Base-by-base conservation (phyloP, 1,284 basidiomycete genomes). In the Malassezia obtusa region DNA sequence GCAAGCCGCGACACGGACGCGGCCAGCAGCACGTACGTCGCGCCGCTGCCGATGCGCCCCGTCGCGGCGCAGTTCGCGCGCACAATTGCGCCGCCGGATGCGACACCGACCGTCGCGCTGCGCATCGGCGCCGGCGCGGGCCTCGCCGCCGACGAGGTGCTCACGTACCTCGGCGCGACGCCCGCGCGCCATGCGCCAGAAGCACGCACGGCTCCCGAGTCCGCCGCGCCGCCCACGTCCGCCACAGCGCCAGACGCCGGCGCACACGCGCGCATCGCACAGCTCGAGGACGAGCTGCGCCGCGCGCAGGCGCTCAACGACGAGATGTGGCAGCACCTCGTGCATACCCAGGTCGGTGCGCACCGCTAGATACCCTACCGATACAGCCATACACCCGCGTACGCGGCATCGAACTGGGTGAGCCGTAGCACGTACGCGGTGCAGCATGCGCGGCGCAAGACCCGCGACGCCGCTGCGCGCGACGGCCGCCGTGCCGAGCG, bases 261-360 rank as follows among this genome's bases (percentile, higher is more conserved):
- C 9, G 39, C 26, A 17, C 14, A 32, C 6, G 61, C 55, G 7
- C 25, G 62, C 35, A 52, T 62, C 28, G 45, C 47, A 39, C 44
- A 56, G 40, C 49, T 68, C 33, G 49, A 61, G 12, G 45, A 55
- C 2, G 64, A 68, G 46, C 51, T 68, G 39, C 50, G 55, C n/a
- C 58, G 61, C 24, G 66, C 66, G 28, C 66, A 63, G 44, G 54
- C 57, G 25, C 52, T 68, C 45, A 68, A 68, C 39, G 64, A 66
- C 38, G 59, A 64, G 22, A 65, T 67, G 61, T 67, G 65, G 65
- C 53, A 57, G 31, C 50, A 53, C 4, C 40, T 67, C 5, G 63
- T 65, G 8, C 40, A 45, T 9, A 25, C 22, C 12, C 33, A 45
- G 3, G 45, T 48, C 19, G 46, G 32, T 31, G 45, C 46, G 12